Percentiles rank a stretch among this genome's conserved stretches.
Evolutionary conservation across 768 basidiomycete species (phyloP).

Genomic region (Coprinopsis strossmayeri): DNA sequence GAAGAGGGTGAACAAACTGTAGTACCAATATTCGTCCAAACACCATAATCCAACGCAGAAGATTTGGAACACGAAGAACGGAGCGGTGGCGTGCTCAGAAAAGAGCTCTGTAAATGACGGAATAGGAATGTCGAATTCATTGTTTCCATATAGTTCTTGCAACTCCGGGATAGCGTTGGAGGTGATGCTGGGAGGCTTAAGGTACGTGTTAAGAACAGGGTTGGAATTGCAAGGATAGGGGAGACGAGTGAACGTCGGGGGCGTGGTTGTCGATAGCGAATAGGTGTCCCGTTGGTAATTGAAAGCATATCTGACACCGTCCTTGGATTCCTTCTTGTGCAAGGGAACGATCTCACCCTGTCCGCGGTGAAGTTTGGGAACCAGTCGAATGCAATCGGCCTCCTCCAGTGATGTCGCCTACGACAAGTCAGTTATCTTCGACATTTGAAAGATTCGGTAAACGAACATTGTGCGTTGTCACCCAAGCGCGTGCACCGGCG

Average conservation of each 20-base stretch:
- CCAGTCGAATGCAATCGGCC: conserved; percentile 76
- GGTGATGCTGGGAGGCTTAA: conserved; percentile 50
- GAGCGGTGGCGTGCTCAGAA: conserved; percentile 92
- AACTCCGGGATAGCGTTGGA: conserved; percentile 42
- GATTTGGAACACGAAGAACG: conserved; percentile 98
- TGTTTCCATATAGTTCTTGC: conserved; percentile 73
- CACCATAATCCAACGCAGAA: conserved; percentile 98
- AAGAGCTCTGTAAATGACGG: conserved; percentile 92
- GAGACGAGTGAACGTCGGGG: conserved; percentile 65
- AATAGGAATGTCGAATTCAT: conserved; percentile 96
- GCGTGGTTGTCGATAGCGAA: conserved; percentile 51
- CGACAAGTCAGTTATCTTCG: conserved; percentile 13
- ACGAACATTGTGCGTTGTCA: conserved; percentile 72
- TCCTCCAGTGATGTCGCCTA: conserved; percentile 59
- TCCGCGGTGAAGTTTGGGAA: conserved; percentile 77
- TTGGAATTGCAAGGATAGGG: conserved; percentile 79
- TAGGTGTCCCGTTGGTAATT: conserved; percentile 95
- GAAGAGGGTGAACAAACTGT: conserved; percentile 94
- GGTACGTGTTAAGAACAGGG: conserved; percentile 65
- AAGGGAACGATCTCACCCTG: conserved; percentile 85
- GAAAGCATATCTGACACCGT: conserved; percentile 72
- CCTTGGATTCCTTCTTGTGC: conserved; percentile 50
- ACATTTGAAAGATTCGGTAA: no score
- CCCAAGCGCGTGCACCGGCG: conserved; percentile 65
- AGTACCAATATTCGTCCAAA: conserved; percentile 99